Evolutionary conservation across 2,329 filamentous ascomycete species (phyloP).

Genomic region (Exophiala calicioides): DNA sequence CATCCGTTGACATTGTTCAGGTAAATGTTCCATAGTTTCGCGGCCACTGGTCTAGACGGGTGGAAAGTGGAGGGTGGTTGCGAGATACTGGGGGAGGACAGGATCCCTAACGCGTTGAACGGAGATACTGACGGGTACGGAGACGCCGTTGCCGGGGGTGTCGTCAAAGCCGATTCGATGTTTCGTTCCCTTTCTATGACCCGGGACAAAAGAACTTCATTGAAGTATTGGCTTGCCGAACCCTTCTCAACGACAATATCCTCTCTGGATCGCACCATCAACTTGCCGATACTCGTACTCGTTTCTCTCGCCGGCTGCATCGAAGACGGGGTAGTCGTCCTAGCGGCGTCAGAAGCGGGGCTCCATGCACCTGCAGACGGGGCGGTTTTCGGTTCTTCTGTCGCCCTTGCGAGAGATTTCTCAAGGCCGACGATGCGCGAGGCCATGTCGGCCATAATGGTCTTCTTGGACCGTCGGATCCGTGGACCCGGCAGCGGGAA

Average conservation of each 20-base stretch:
- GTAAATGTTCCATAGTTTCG: conserved; percentile 23
- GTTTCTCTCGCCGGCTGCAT: neutral
- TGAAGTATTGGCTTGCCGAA: conserved; percentile 14
- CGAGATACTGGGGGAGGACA: conserved; percentile 6
- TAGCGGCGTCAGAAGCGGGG: neutral
- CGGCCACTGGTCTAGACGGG: conserved; percentile 11
- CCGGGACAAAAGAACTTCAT: conserved; percentile 13
- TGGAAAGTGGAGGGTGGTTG: conserved; percentile 3
- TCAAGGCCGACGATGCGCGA: conserved; percentile 10
- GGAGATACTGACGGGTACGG: conserved; percentile 2
- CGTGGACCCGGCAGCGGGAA: conserved; percentile 14
- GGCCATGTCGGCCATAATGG: conserved; percentile 16
- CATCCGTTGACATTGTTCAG: conserved; percentile 20
- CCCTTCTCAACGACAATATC: conserved; percentile 12
- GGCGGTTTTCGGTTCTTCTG: neutral
- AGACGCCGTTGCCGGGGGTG: conserved; percentile 1
- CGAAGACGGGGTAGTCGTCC: neutral
- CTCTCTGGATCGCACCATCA: neutral
- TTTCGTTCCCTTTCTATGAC: conserved; percentile 8
- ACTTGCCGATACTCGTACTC: neutral
- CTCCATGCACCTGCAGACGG: neutral
- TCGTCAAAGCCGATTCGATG: conserved; percentile 9
- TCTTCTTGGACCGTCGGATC: conserved; percentile 11
- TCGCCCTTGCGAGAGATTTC: conserved; percentile 6
- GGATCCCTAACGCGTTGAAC: conserved; percentile 7